Percentiles rank a stretch among this genome's conserved stretches.
These are phyloP conservation scores for Microbotryomycetes sp. DNA, from an alignment of 1,284 basidiomycete species.

Conservation along the genomic window DNA sequence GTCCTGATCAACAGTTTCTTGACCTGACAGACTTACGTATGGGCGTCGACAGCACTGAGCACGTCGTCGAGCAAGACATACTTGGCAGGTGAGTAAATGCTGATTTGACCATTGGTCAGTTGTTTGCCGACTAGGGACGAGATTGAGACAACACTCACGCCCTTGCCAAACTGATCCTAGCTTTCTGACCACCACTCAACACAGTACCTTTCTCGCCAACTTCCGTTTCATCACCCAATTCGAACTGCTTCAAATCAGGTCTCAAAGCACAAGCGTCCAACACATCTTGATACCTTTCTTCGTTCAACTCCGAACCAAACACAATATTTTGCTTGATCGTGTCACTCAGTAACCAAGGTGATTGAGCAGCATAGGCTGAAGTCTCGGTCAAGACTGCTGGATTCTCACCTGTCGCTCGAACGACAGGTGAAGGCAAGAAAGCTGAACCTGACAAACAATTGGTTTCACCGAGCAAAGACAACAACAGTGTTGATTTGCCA, in stretches of 20 bases:
- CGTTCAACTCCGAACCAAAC: slow-evolving; percentile 62
- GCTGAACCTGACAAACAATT: slow-evolving; percentile 48
- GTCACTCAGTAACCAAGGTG: slow-evolving; percentile 71
- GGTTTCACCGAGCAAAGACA: slow-evolving; percentile 55
- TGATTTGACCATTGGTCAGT: not conserved
- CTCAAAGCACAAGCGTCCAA: slow-evolving; percentile 71
- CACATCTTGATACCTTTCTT: slow-evolving; percentile 62
- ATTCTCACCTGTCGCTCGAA: slow-evolving; percentile 42
- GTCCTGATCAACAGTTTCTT: not conserved
- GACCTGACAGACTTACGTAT: slow-evolving; percentile 32
- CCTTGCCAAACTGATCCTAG: slow-evolving; percentile 39
- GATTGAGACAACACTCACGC: slow-evolving; percentile 12
- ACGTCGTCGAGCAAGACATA: slow-evolving; percentile 45
- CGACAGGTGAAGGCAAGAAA: slow-evolving; percentile 50
- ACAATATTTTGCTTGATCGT: slow-evolving; percentile 75
- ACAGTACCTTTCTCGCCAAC: slow-evolving; percentile 63
- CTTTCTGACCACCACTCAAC: slow-evolving; percentile 65
- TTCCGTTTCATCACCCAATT: slow-evolving; percentile 73
- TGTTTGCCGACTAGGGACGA: not conserved
- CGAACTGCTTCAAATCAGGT: slow-evolving; percentile 65
- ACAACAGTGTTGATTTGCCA: slow-evolving; percentile 49
- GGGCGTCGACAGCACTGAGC: slow-evolving; percentile 46
- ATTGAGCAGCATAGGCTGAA: slow-evolving; percentile 81
- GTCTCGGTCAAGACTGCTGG: slow-evolving; percentile 60
- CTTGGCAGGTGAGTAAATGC: slow-evolving; percentile 43